phyloP scores from a whole-genome alignment of 1,139 yeast species.

The Protomyces gravidus region DNA sequence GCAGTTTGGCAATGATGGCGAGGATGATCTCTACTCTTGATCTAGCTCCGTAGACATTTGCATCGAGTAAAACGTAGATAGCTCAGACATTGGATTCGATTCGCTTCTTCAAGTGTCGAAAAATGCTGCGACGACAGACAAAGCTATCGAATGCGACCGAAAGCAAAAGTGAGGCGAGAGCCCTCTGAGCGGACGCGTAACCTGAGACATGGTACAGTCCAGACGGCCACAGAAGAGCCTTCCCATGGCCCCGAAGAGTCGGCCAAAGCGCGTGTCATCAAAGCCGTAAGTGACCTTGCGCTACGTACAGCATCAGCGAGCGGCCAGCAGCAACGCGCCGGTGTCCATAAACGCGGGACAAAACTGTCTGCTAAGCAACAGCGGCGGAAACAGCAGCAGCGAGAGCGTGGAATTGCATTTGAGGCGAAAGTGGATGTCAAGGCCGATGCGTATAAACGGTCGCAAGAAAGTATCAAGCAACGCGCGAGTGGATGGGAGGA shows the following conservation, averaged over 20 bases:
- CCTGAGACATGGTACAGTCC: constrained; percentile 10
- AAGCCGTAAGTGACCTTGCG: constrained; percentile 11
- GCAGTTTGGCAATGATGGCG: constrained; percentile 76
- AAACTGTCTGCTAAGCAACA: constrained; percentile 21
- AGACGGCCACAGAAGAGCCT: not conserved
- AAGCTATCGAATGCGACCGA: not conserved
- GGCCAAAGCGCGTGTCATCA: constrained; percentile 19
- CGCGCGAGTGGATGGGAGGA: constrained; percentile 23
- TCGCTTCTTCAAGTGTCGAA: too few relatives aligned
- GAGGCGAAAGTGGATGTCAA: constrained; percentile 18
- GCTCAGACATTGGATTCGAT: too few relatives aligned
- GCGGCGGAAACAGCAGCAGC: constrained; percentile 11
- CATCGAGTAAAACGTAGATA: not conserved
- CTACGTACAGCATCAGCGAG: constrained; percentile 8
- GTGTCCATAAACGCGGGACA: not conserved
- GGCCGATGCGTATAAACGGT: constrained; percentile 22
- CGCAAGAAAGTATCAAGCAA: constrained; percentile 16
- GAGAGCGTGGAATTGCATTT: constrained; percentile 14
- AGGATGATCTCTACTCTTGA: constrained; percentile 76
- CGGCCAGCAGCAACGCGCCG: not conserved
- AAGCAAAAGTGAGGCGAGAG: constrained; percentile 12
- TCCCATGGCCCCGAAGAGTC: not conserved
- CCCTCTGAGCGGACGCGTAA: constrained; percentile 26
- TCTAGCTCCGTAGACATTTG: not conserved
- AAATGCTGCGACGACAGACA: not conserved